Evolutionary conservation across 805 yeast species (phyloP).

Genomic region (Starmerella apicola): DNA sequence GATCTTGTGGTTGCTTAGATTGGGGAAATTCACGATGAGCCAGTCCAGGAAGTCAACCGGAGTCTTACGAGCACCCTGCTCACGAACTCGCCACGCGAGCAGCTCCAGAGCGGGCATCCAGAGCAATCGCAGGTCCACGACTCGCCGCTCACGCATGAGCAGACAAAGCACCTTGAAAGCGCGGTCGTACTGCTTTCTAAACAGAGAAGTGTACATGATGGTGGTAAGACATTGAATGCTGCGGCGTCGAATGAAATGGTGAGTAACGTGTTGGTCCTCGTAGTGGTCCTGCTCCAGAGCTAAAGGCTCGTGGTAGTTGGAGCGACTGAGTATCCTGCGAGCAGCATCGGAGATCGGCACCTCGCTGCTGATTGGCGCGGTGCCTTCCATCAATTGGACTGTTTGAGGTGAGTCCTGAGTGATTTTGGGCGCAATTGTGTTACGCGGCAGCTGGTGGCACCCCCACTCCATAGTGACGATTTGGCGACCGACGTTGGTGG

Average conservation of each 20-base stretch:
- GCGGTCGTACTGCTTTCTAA: slow-evolving; percentile 14
- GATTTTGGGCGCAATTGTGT: too few relatives aligned
- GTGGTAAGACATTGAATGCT: slow-evolving; percentile 10
- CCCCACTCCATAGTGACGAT: slow-evolving; percentile 5
- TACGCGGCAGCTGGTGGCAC: slow-evolving; percentile 10
- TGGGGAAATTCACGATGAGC: slow-evolving; percentile 16
- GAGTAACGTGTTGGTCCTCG: slow-evolving; percentile 6
- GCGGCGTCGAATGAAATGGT: slow-evolving; percentile 9
- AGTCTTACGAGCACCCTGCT: not conserved
- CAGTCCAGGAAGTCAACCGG: slow-evolving; percentile 12
- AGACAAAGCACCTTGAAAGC: slow-evolving; percentile 10
- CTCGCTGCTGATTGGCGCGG: too few relatives aligned
- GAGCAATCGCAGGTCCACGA: slow-evolving; percentile 8
- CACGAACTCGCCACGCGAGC: slow-evolving; percentile 10
- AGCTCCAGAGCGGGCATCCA: slow-evolving; percentile 18
- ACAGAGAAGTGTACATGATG: slow-evolving; percentile 6
- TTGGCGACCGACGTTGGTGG: slow-evolving; percentile 1
- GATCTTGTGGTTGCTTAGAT: not conserved
- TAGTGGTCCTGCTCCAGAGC: slow-evolving; percentile 1
- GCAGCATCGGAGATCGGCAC: not conserved
- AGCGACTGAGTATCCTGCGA: slow-evolving; percentile 5
- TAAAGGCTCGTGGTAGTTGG: slow-evolving; percentile 12
- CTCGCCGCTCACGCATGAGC: slow-evolving; percentile 9
- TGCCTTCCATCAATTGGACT: too few relatives aligned
- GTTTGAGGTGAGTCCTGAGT: too few relatives aligned